phyloP scores from a whole-genome alignment of 148 eudicot genomes.

The Silene latifolia region DNA sequence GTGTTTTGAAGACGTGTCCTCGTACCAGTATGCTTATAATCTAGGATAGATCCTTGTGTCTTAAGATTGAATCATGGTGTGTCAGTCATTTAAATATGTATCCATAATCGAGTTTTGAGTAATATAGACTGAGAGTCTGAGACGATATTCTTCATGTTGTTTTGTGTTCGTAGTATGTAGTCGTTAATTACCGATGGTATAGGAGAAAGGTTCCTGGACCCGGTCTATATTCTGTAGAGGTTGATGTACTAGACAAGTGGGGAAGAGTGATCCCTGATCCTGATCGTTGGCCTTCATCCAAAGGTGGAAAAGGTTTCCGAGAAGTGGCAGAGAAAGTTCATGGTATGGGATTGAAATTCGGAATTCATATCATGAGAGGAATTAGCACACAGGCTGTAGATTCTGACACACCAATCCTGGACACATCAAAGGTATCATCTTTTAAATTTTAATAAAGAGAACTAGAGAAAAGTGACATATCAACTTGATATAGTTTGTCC shows the following conservation, averaged over 20 bases:
- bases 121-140: no score
- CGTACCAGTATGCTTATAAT: no score
- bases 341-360: constrained; percentile 90
- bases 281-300: constrained; percentile 83
- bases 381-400: constrained; percentile 78
- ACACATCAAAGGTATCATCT: constrained; percentile 55
- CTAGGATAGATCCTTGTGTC: no score
- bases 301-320: constrained; percentile 67
- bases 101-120: no score
- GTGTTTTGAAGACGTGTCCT: not conserved
- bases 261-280: constrained; percentile 94
- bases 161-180: constrained; percentile 60
- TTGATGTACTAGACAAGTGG: constrained; percentile 88
- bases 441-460: not conserved
- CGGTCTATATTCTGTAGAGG: constrained; percentile 64
- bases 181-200: constrained; percentile 96
- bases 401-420: constrained; percentile 83
- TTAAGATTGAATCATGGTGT: no score
- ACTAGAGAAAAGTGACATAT: no score
- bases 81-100: no score
- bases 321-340: constrained; percentile 75
- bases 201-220: constrained; percentile 68
- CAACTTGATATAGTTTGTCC: no score
- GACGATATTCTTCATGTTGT: no score
- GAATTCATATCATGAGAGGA: constrained; percentile 96